Conservation (phyloP, 176 grass and related monocot genomes). For the Phoenix roebelenii region DNA sequence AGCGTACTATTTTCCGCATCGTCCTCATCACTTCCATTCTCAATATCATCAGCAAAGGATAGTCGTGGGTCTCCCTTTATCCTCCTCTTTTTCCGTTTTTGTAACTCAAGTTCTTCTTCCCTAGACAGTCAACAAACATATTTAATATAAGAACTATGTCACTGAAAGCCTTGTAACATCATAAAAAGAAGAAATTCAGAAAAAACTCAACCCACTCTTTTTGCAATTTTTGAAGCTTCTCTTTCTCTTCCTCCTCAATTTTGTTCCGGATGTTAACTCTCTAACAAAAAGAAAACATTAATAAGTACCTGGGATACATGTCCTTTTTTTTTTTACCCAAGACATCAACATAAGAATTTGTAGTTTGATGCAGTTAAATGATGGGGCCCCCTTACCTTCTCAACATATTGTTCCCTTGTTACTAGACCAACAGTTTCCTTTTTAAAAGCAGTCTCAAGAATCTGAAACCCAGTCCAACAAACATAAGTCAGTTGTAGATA, state of each 20-base stretch:
- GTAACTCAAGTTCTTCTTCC: slow-evolving; percentile 84
- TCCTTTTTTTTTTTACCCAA: no score
- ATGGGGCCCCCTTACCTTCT: slow-evolving; percentile 53
- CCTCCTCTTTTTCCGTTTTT: slow-evolving; percentile 95
- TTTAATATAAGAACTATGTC: no score
- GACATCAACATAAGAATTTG: no score
- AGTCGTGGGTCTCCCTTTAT: slow-evolving; percentile 75
- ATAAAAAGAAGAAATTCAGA: background rate
- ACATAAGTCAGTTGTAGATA: background rate
- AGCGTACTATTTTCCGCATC: slow-evolving; percentile 62
- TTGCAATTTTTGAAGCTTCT: slow-evolving; percentile 93
- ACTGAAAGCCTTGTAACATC: no score
- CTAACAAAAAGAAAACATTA: slow-evolving; percentile 22
- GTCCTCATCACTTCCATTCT: slow-evolving; percentile 86
- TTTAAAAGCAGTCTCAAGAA: slow-evolving; percentile 98
- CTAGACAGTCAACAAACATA: slow-evolving; percentile 27
- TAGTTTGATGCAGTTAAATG: no score
- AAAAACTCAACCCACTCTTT: slow-evolving; percentile 55
- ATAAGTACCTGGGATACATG: no score
- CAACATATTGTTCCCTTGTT: slow-evolving; percentile 96
- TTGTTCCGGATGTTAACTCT: slow-evolving; percentile 92
- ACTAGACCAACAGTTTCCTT: slow-evolving; percentile 97
- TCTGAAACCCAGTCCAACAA: slow-evolving; percentile 35
- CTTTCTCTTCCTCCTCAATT: slow-evolving; percentile 96
- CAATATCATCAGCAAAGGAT: slow-evolving; percentile 76